Evolutionary conservation across 257 asterid species (phyloP).

Genomic region (Mitragyna speciosa): DNA sequence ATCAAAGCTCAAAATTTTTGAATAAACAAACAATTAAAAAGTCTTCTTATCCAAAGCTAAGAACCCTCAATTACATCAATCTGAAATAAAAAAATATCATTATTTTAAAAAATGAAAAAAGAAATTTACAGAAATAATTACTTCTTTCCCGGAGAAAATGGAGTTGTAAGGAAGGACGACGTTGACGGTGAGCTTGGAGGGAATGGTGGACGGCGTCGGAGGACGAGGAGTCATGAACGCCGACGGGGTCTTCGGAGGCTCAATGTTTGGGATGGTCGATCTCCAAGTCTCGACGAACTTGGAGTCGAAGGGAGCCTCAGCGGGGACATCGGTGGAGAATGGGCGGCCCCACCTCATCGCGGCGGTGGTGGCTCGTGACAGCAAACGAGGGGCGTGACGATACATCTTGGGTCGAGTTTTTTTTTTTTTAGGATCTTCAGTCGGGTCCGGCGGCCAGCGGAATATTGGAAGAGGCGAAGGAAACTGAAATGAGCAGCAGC

Average conservation of each 20-base stretch:
- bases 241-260: slow-evolving; percentile 67
- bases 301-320: slow-evolving; percentile 55
- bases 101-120: neutral
- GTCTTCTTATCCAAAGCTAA: neutral
- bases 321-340: slow-evolving; percentile 53
- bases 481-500: neutral
- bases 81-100: neutral
- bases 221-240: slow-evolving; percentile 68
- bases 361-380: slow-evolving; percentile 50
- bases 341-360: slow-evolving; percentile 60
- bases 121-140: slow-evolving; percentile 8
- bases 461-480: neutral
- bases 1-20: neutral
- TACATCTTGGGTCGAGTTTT: slow-evolving; percentile 42
- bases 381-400: slow-evolving; percentile 51
- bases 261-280: slow-evolving; percentile 55
- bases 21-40: neutral
- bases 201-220: slow-evolving; percentile 61
- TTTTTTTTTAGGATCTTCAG: slow-evolving; percentile 1
- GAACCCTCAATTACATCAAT: neutral
- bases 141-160: slow-evolving; percentile 62
- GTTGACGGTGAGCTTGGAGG: slow-evolving; percentile 81
- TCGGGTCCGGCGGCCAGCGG: slow-evolving; percentile 29
- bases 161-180: slow-evolving; percentile 77
- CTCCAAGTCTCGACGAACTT: slow-evolving; percentile 62